Percentiles rank a stretch among this genome's conserved stretches.
Conservation (phyloP, 768 basidiomycete genomes). For the Cytidiella melzeri region DNA sequence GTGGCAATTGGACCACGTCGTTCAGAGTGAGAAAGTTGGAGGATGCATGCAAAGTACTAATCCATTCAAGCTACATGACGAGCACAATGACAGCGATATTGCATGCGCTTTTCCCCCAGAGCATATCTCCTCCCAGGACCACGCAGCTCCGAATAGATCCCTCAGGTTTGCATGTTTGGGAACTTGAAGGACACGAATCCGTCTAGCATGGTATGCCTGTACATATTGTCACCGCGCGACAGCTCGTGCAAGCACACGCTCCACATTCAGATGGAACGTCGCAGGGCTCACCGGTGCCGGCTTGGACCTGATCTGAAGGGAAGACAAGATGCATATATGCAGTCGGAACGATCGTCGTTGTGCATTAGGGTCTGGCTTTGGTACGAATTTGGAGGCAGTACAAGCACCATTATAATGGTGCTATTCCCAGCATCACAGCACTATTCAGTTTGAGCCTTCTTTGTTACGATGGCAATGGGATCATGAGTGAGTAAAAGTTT, state of each 20-base stretch:
- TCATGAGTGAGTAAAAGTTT: not conserved
- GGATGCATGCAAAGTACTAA: no score
- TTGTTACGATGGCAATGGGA: not conserved
- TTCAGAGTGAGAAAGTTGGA: no score
- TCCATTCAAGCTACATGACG: no score
- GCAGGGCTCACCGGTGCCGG: not conserved
- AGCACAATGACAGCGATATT: not conserved
- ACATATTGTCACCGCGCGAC: not conserved
- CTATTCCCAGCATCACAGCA: not conserved
- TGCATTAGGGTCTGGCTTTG: no score
- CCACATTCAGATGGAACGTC: not conserved
- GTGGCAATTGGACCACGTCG: no score
- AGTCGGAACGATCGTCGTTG: no score
- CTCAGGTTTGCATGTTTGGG: no score
- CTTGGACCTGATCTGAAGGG: no score
- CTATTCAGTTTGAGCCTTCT: not conserved
- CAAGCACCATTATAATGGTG: not conserved
- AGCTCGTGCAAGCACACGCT: not conserved
- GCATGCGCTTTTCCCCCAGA: not conserved
- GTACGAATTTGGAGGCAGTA: no score
- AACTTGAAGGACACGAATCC: no score
- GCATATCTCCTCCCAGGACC: not conserved
- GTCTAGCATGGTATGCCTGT: no score
- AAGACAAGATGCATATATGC: no score
- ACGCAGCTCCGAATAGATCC: not conserved